Evolutionary conservation across 768 basidiomycete species (phyloP).

Genomic region (Royoungia palumana): DNA sequence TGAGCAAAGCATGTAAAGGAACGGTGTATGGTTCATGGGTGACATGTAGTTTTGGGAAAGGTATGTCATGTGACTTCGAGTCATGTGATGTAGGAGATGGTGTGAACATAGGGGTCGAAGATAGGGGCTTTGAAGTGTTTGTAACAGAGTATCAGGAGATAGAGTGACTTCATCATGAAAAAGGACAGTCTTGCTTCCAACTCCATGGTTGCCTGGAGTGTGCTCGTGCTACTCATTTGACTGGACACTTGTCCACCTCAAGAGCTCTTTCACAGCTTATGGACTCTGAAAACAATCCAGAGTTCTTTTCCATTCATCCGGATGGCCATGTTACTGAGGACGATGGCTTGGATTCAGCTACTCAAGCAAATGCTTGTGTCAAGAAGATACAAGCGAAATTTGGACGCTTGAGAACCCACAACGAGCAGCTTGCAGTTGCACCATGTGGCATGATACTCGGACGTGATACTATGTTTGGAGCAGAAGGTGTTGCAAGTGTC

Average conservation of each 20-base stretch:
- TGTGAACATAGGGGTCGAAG: too few relatives aligned
- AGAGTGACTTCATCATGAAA: conserved; percentile 2
- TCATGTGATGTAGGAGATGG: too few relatives aligned
- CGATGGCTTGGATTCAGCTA: too few relatives aligned
- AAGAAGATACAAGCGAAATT: too few relatives aligned
- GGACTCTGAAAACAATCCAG: not conserved
- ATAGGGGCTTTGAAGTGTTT: too few relatives aligned
- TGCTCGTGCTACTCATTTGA: not conserved
- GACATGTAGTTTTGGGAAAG: too few relatives aligned
- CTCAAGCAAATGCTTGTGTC: too few relatives aligned
- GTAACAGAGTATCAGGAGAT: too few relatives aligned
- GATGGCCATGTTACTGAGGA: not conserved
- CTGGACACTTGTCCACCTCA: not conserved
- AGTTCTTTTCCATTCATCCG: not conserved
- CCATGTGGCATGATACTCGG: conserved; percentile 3
- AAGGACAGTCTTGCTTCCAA: conserved; percentile 4
- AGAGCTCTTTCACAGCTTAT: too few relatives aligned
- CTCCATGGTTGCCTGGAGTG: not conserved
- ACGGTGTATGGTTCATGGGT: too few relatives aligned
- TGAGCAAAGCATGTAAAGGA: too few relatives aligned
- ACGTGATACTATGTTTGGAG: not conserved
- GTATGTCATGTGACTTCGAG: too few relatives aligned
- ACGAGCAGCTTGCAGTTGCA: conserved; percentile 1
- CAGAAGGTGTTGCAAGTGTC: conserved; percentile 1
- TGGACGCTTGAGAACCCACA: not conserved